Base-by-base conservation (phyloP, 768 basidiomycete species). In the Glaciozyma martinii region DNA sequence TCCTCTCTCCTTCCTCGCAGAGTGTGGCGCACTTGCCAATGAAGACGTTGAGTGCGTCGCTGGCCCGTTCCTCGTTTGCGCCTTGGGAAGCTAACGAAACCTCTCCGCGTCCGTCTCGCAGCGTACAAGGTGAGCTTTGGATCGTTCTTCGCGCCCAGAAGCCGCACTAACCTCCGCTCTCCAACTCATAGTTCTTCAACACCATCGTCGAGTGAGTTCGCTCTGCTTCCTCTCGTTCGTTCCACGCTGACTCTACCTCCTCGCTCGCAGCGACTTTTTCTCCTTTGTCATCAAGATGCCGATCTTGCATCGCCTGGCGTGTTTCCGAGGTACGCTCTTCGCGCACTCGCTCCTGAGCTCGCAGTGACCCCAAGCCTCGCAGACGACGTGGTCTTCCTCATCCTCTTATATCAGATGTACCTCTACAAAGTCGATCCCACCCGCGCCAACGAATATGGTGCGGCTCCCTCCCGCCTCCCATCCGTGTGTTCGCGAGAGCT, bases 11-110 rank as follows among this genome's bases (percentile, higher is more conserved):
- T 43, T 40, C 32, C 21, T 18, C 18, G 21, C 44, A 53, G 55
- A 46, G 87, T 76, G 92, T 95, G 43, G 88, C 94, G 53, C 94
- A 98, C 76, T 91, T 98, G 87, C 93, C 93, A 25, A 93, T 95
- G 87, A 95, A 93, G 76, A 88, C 93, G 5, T 91, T 98, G 89
- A 86, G 92, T 71, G 94, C 91, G 89, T 53, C 89, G 86, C 1
- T 87, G 89, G 16, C n/a, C n/a, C n/a, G n/a, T n/a, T n/a, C n/a
- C n/a, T 54, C 55, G n/a, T 54, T 15, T 55, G 15, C 1, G 25
- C 46, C 16, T 19, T 7, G 61, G 57, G 33, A 65, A 40, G 8
- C 6, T 29, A n/a, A 52, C n/a, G 4, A 40, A 40, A 43, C 32
- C 9, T 15, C 44, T 42, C 10, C 60, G 19, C 19, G 6, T 47